Conservation (phyloP, 768 basidiomycete genomes). For the Pholiota microspora region DNA sequence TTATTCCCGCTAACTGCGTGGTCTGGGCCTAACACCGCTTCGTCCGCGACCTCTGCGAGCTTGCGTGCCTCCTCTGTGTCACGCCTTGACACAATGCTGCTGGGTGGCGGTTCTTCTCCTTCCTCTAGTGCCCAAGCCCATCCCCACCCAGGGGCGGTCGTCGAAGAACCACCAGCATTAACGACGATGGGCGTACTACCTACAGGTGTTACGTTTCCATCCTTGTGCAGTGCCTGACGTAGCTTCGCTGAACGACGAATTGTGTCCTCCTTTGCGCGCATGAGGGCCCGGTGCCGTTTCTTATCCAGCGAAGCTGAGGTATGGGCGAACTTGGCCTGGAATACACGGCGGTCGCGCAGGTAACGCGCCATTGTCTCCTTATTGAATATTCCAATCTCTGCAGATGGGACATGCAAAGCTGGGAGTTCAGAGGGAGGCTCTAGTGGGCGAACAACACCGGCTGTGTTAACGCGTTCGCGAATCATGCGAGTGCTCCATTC, state of each 20-base stretch:
- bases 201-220: slow-evolving; percentile 9
- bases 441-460: slow-evolving; percentile 78
- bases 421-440: slow-evolving; percentile 68
- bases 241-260: slow-evolving; percentile 51
- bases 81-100: slow-evolving; percentile 85
- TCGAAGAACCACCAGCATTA: background rate
- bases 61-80: slow-evolving; percentile 80
- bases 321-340: slow-evolving; percentile 66
- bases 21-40: slow-evolving; percentile 57
- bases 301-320: slow-evolving; percentile 60
- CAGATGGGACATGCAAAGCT: slow-evolving; percentile 62
- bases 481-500: slow-evolving; percentile 68
- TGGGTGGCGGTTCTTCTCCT: slow-evolving; percentile 83
- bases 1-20: slow-evolving; percentile 61
- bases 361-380: slow-evolving; percentile 80
- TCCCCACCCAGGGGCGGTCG: slow-evolving; percentile 56
- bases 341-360: slow-evolving; percentile 54
- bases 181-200: slow-evolving; percentile 12
- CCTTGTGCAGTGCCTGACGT: slow-evolving; percentile 34
- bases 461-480: slow-evolving; percentile 83
- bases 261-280: slow-evolving; percentile 63
- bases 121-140: slow-evolving; percentile 87
- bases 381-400: slow-evolving; percentile 71
- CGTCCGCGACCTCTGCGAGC: slow-evolving; percentile 73
- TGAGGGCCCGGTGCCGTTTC: slow-evolving; percentile 60